phyloP scores from a whole-genome alignment of 2,329 filamentous ascomycete species.

The Fusarium sp. region DNA sequence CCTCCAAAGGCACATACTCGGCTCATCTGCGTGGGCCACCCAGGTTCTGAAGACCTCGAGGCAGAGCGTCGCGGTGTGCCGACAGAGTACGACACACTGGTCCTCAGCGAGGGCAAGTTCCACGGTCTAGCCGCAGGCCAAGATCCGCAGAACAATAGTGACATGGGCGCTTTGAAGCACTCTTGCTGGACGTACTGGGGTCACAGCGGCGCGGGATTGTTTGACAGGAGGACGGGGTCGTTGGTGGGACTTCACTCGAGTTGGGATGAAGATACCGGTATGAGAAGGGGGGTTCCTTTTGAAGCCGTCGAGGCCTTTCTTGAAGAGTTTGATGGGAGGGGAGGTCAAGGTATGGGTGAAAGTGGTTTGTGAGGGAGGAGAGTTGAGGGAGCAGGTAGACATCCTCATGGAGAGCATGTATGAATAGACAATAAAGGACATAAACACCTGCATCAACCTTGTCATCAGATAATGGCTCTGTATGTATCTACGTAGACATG shows the following conservation, averaged over 20 bases:
- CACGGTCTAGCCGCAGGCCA: slow-evolving; percentile 52
- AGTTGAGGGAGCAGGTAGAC: not conserved
- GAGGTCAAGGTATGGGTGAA: slow-evolving; percentile 4
- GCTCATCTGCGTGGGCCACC: slow-evolving; percentile 52
- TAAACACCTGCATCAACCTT: slow-evolving; percentile 9
- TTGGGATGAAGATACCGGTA: slow-evolving; percentile 64
- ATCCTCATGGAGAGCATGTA: not conserved
- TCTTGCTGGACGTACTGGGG: slow-evolving; percentile 70
- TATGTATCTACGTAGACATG: slow-evolving; percentile 22
- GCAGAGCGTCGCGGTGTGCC: slow-evolving; percentile 46
- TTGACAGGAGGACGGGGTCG: slow-evolving; percentile 52
- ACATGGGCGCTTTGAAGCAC: slow-evolving; percentile 65
- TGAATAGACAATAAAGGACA: not conserved
- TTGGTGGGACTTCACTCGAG: slow-evolving; percentile 65
- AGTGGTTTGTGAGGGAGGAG: slow-evolving; percentile 27
- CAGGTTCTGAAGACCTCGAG: slow-evolving; percentile 58
- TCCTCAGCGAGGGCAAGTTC: slow-evolving; percentile 58
- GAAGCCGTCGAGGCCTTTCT: slow-evolving; percentile 59
- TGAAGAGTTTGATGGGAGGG: slow-evolving; percentile 34
- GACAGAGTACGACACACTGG: slow-evolving; percentile 61
- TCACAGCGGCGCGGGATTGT: slow-evolving; percentile 63
- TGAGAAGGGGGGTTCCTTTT: slow-evolving; percentile 61
- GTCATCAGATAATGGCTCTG: slow-evolving; percentile 17
- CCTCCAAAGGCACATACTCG: slow-evolving; percentile 33
- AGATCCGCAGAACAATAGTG: slow-evolving; percentile 62